Base-by-base conservation (phyloP, 148 eudicot species). In the Nepenthes gracilis region DNA sequence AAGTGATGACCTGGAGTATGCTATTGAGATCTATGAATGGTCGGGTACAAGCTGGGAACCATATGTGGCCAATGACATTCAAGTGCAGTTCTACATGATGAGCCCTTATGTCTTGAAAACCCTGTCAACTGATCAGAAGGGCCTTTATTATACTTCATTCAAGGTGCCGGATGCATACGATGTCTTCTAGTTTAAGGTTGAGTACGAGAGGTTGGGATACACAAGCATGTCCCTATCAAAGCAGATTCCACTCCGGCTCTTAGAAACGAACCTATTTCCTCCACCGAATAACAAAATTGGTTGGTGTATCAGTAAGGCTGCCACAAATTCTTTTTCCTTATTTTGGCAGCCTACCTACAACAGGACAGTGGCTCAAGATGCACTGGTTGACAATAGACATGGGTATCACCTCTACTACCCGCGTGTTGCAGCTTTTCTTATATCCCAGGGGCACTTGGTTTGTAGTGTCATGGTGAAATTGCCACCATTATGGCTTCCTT, bases 161-260 rank as follows among this genome's bases (percentile, higher is more conserved):
- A 91, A 87, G 76, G 97, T 87, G 47, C 96, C 96, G 66, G 97
- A 91, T 80, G 96, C 81, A 47, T 91, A 91, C 78, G 97, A 96
- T 53, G 97, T 91, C 69, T 87, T 91, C 80, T 90, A 87, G 80
- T 87, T 91, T 74, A 91, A 91, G 81, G 76, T 91, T 65, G 97
- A 91, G 74, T 87, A 91, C 70, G 83, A 85, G 74, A 84, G 80
- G 74, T 87, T 91, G 64, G 97, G 97, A 70, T 91, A 87, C 72
- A 87, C 93, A 55, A 87, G 87, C 73, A 66, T 91, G 70, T 87
- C 95, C 40, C 87, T 91, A 15, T 68, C 97, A 60, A 91, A 91
- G 62, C 97, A 87, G 97, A 96, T 91, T 59, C 33, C 54, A 23
- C 23, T 23, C 23, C 23, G 23, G 23, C 23, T 23, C 23, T 23